These are phyloP conservation scores for Microbotryum silenes-acaulis DNA, from an alignment of 1,284 basidiomycete genomes.

Conservation along the genomic window DNA sequence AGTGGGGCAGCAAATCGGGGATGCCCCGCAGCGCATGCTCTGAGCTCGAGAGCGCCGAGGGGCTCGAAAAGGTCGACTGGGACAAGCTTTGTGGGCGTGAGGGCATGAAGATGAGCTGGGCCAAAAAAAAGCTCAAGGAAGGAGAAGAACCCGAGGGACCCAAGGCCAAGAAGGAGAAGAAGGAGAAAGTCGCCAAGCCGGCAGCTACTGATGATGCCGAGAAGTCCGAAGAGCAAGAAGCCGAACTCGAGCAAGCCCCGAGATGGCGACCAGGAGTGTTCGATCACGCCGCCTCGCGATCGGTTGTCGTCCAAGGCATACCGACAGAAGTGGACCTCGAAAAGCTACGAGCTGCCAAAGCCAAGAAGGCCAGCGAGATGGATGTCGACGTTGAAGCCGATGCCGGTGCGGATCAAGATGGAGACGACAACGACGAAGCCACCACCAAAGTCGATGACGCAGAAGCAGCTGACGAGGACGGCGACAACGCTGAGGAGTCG, in stretches of 20 bases:
- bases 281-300: slow-evolving; percentile 34
- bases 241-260: slow-evolving; percentile 14
- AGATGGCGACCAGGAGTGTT: slow-evolving; percentile 16
- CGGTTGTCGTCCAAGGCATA: slow-evolving; percentile 24
- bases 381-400: slow-evolving; percentile 25
- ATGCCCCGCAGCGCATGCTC: slow-evolving; percentile 22
- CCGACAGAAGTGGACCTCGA: slow-evolving; percentile 24
- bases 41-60: slow-evolving; percentile 24
- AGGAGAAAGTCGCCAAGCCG: slow-evolving; percentile 4
- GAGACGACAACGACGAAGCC: slow-evolving; percentile 38
- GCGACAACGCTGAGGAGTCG: slow-evolving; percentile 42
- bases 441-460: slow-evolving; percentile 2
- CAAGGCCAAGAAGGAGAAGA: slow-evolving; percentile 35
- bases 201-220: slow-evolving; percentile 12
- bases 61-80: slow-evolving; percentile 44
- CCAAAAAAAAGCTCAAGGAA: slow-evolving; percentile 43
- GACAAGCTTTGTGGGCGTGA: slow-evolving; percentile 47
- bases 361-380: slow-evolving; percentile 11
- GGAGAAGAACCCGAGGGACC: slow-evolving; percentile 45
- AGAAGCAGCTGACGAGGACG: slow-evolving; percentile 43
- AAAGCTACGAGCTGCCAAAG: slow-evolving; percentile 16
- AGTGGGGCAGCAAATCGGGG: slow-evolving; percentile 48
- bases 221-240: slow-evolving; percentile 44
- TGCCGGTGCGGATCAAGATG: slow-evolving; percentile 44
- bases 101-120: slow-evolving; percentile 70